Percentiles rank a stretch among this genome's conserved stretches.
phyloP scores from a whole-genome alignment of 2,329 filamentous ascomycete genomes.

The Fusarium continuum region DNA sequence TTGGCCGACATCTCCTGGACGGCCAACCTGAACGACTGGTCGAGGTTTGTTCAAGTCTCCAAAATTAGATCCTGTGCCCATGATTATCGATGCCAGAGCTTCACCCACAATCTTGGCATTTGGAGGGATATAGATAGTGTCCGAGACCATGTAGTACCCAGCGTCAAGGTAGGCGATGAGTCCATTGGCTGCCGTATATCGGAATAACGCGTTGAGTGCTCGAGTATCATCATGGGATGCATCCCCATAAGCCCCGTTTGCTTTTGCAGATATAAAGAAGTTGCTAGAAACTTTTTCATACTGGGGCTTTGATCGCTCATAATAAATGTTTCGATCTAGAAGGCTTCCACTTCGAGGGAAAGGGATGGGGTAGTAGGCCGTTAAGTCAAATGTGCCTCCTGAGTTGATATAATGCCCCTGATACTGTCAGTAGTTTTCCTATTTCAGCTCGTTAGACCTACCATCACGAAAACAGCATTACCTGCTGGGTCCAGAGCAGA shows the following conservation, averaged over 20 bases:
- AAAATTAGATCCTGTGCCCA: constrained; percentile 66
- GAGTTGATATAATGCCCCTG: constrained; percentile 42
- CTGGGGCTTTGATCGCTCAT: constrained; percentile 78
- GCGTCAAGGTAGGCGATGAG: constrained; percentile 69
- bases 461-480: constrained; percentile 42
- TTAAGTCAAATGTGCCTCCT: constrained; percentile 34
- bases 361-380: constrained; percentile 34
- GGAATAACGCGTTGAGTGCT: constrained; percentile 66
- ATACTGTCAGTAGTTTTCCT: constrained; percentile 9
- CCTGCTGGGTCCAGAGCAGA: constrained; percentile 8
- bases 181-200: constrained; percentile 60
- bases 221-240: constrained; percentile 78
- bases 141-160: constrained; percentile 67
- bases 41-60: constrained; percentile 66
- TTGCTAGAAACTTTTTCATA: constrained; percentile 69
- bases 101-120: constrained; percentile 69
- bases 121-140: constrained; percentile 61
- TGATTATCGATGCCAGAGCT: constrained; percentile 60
- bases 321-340: constrained; percentile 64
- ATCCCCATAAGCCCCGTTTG: constrained; percentile 63
- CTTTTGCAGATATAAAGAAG: constrained; percentile 75
- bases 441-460: not conserved
- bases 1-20: constrained; percentile 67
- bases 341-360: constrained; percentile 51
- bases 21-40: constrained; percentile 73